phyloP scores from a whole-genome alignment of 495 filamentous ascomycete genomes.

The Podospora fimiseda region DNA sequence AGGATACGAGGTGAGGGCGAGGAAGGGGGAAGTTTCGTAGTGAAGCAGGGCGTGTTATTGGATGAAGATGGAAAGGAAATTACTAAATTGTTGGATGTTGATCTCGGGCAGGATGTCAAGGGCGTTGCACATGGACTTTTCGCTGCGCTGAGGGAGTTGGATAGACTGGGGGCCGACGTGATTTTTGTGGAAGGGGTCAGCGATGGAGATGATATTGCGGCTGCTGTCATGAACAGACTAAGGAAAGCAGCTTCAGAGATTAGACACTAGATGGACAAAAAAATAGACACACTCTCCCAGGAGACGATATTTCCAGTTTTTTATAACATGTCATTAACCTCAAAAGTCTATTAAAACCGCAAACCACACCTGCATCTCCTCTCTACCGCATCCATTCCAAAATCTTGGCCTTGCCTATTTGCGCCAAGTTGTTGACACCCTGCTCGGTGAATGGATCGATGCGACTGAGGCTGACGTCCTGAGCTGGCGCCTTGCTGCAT shows the following conservation, averaged over 20 bases:
- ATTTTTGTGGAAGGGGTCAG: slow-evolving; percentile 90
- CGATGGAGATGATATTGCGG: slow-evolving; percentile 76
- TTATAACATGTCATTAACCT: slow-evolving; percentile 5
- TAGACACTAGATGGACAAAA: slow-evolving; percentile 29
- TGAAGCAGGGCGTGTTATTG: slow-evolving; percentile 28
- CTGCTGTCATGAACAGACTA: slow-evolving; percentile 92
- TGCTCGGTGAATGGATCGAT: slow-evolving; percentile 90
- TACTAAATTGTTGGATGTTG: slow-evolving; percentile 48
- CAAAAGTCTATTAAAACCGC: background rate
- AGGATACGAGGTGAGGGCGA: slow-evolving; percentile 12
- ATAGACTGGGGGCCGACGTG: slow-evolving; percentile 67
- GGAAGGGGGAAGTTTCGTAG: slow-evolving; percentile 24
- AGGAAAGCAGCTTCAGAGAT: slow-evolving; percentile 73
- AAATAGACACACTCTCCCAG: slow-evolving; percentile 16
- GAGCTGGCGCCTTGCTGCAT: slow-evolving; percentile 84
- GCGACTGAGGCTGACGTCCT: slow-evolving; percentile 84
- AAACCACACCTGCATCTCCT: background rate
- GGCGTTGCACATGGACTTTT: slow-evolving; percentile 82
- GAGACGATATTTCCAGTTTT: slow-evolving; percentile 8
- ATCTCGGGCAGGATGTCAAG: slow-evolving; percentile 59
- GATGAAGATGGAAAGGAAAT: slow-evolving; percentile 17
- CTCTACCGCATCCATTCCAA: slow-evolving; percentile 85
- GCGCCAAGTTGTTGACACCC: slow-evolving; percentile 88
- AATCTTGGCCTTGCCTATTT: slow-evolving; percentile 89
- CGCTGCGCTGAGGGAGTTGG: slow-evolving; percentile 76